Conservation (phyloP, 371 early-diverging fungal species). For the Mucor racemosus region DNA sequence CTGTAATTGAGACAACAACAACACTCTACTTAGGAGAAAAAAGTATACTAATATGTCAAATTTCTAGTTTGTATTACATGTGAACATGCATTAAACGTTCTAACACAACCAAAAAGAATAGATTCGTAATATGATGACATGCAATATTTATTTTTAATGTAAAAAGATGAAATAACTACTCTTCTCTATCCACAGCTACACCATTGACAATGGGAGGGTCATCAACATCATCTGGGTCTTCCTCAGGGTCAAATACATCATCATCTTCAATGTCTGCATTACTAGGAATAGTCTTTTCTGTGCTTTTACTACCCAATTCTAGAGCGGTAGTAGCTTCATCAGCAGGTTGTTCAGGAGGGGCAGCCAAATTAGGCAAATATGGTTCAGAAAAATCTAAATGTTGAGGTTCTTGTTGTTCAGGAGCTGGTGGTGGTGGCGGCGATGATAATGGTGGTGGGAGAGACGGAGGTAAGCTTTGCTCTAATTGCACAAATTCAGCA, state of each 20-base stretch:
- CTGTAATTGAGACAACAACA: background rate
- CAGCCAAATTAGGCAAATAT: background rate
- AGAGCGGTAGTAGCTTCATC: background rate
- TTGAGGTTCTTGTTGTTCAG: background rate
- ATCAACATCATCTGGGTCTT: conserved; percentile 21
- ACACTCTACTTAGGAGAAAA: background rate
- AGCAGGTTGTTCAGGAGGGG: background rate
- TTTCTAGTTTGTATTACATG: background rate
- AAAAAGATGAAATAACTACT: background rate
- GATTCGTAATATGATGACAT: no score
- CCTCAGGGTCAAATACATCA: conserved; percentile 15
- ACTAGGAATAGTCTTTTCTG: background rate
- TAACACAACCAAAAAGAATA: no score
- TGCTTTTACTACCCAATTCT: background rate
- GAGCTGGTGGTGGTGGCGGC: background rate
- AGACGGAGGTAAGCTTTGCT: background rate
- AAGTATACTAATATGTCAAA: background rate
- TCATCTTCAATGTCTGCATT: conserved; percentile 15
- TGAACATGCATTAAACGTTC: background rate
- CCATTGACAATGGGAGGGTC: conserved; percentile 17
- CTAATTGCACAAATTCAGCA: conserved; percentile 4
- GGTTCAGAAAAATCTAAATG: background rate
- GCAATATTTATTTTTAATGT: no score
- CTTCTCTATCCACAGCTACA: conserved; percentile 10
- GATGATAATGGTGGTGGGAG: background rate